Evolutionary conservation across 257 asterid genomes (phyloP).

Genomic region (Capsicum pubescens): DNA sequence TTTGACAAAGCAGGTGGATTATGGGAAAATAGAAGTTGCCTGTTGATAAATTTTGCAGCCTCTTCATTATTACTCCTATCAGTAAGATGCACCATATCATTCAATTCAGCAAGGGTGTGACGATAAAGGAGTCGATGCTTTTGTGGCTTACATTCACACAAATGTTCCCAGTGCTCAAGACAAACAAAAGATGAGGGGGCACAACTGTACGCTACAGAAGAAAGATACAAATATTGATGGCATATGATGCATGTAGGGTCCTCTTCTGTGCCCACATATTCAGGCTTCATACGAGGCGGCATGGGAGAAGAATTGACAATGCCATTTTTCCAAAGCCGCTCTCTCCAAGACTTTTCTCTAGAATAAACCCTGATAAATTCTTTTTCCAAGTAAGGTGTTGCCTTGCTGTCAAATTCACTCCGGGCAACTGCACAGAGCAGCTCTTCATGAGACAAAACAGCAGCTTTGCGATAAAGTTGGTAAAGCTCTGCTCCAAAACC

Average conservation of each 20-base stretch:
- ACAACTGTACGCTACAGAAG: conserved; percentile 88
- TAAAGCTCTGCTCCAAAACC: conserved; percentile 96
- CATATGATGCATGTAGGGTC: conserved; percentile 90
- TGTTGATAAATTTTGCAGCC: conserved; percentile 44
- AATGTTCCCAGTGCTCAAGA: conserved; percentile 93
- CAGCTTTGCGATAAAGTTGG: conserved; percentile 79
- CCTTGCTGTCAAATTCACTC: conserved; percentile 68
- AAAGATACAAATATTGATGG: conserved; percentile 81
- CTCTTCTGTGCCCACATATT: conserved; percentile 86
- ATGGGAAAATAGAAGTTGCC: conserved; percentile 43
- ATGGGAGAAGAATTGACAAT: conserved; percentile 66
- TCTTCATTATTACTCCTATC: conserved; percentile 49
- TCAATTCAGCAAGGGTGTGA: conserved; percentile 79
- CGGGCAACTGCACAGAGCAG: conserved; percentile 83
- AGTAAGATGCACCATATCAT: conserved; percentile 57
- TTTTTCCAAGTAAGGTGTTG: conserved; percentile 59
- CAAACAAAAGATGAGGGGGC: conserved; percentile 84
- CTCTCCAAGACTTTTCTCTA: conserved; percentile 82
- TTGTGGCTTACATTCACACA: conserved; percentile 86
- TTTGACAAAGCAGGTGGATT: conserved; percentile 57
- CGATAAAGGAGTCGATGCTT: conserved; percentile 80
- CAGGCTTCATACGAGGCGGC: conserved; percentile 71
- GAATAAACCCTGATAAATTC: conserved; percentile 72
- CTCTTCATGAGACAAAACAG: conserved; percentile 95
- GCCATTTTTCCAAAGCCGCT: conserved; percentile 84